Conservation (phyloP, 768 basidiomycete species). For the Daedaleopsis nitida region DNA sequence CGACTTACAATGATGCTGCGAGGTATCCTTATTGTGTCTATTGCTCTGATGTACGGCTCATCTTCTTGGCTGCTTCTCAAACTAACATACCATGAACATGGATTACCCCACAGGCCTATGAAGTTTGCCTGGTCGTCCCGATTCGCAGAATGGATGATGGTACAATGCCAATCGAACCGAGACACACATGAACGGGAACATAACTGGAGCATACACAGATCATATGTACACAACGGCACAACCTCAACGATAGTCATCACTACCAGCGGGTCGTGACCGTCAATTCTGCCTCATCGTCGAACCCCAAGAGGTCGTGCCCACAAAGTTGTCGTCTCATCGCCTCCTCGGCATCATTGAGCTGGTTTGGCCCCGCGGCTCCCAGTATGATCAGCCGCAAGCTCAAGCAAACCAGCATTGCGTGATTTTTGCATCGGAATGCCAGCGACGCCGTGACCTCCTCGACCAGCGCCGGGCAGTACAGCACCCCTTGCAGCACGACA, state of each 20-base stretch:
- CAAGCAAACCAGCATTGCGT: too few species aligned
- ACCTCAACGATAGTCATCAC: background rate
- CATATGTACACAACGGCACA: background rate
- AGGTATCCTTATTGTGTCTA: conserved; percentile 1
- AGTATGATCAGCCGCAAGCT: too few species aligned
- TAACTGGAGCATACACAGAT: background rate
- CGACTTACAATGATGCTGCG: background rate
- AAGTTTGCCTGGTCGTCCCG: too few species aligned
- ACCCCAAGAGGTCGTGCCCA: too few species aligned
- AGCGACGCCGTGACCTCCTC: background rate
- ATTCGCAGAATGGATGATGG: too few species aligned
- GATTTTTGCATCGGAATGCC: too few species aligned
- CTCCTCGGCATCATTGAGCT: too few species aligned
- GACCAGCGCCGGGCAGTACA: background rate
- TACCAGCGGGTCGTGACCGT: background rate
- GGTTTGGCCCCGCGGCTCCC: too few species aligned
- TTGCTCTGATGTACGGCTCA: background rate
- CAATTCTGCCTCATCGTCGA: background rate
- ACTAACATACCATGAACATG: background rate
- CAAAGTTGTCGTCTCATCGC: too few species aligned
- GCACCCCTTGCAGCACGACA: background rate
- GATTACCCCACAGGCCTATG: background rate
- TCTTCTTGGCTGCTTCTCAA: background rate
- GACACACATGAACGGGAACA: background rate
- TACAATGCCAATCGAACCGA: too few species aligned